Conservation (phyloP, 2,329 filamentous ascomycete genomes). For the Cladosporium sp. region DNA sequence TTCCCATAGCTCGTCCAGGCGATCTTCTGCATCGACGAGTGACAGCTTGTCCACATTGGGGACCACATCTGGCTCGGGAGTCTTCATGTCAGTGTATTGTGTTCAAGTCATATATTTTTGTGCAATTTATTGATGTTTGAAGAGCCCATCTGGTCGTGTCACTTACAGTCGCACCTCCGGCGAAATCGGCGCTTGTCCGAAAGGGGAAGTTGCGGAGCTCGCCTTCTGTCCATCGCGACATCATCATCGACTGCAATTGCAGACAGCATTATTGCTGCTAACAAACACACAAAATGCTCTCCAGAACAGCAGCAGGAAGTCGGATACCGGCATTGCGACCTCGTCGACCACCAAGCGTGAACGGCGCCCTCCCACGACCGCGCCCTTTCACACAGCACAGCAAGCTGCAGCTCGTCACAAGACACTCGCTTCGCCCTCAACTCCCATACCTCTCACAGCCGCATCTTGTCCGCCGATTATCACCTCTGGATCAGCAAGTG, state of each 20-base stretch:
- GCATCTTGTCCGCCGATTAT: slow-evolving; percentile 25
- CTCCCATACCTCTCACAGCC: slow-evolving; percentile 62
- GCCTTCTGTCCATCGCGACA: neutral
- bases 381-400: slow-evolving; percentile 58
- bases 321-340: slow-evolving; percentile 25
- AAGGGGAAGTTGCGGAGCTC: slow-evolving; percentile 11
- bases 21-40: slow-evolving; percentile 2
- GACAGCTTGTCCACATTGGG: neutral
- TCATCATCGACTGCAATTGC: neutral
- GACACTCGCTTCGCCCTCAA: slow-evolving; percentile 54
- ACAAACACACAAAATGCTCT: slow-evolving; percentile 20
- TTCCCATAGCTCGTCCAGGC: slow-evolving; percentile 61
- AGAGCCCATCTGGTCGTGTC: too few species aligned
- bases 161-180: neutral
- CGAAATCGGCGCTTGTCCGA: slow-evolving; percentile 6
- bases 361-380: slow-evolving; percentile 12
- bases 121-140: too few species aligned
- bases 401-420: slow-evolving; percentile 49
- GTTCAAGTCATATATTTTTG: too few species aligned
- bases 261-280: too few species aligned
- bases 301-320: slow-evolving; percentile 11
- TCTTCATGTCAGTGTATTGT: neutral
- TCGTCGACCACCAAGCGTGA: slow-evolving; percentile 22
- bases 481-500: slow-evolving; percentile 39
- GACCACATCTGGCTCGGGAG: neutral